These are phyloP conservation scores for Fusarium duplospermum DNA, from an alignment of 2,329 filamentous ascomycete genomes.

Conservation along the genomic window DNA sequence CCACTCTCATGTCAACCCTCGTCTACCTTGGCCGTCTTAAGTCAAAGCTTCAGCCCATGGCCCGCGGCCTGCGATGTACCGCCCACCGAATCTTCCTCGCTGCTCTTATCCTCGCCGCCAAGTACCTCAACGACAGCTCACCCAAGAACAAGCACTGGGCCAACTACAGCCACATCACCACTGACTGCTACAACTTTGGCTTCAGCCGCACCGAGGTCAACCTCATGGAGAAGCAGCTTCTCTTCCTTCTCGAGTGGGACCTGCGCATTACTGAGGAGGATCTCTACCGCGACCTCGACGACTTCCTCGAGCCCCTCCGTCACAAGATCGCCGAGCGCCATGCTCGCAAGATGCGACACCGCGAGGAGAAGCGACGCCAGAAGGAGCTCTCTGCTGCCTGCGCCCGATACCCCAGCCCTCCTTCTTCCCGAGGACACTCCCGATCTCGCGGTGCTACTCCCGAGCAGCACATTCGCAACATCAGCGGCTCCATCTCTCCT, in stretches of 20 bases:
- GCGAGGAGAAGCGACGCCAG: constrained; percentile 58
- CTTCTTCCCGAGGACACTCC: constrained; percentile 58
- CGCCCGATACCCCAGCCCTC: constrained; percentile 58
- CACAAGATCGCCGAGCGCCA: constrained; percentile 64
- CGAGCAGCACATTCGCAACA: constrained; percentile 55
- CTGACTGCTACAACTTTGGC: constrained; percentile 76
- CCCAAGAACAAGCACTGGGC: constrained; percentile 99
- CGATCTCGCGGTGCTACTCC: constrained; percentile 55
- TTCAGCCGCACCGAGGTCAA: constrained; percentile 97
- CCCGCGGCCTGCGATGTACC: constrained; percentile 95
- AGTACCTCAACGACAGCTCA: constrained; percentile 98
- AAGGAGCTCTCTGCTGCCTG: constrained; percentile 52
- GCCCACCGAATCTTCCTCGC: constrained; percentile 98
- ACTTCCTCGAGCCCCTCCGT: constrained; percentile 89
- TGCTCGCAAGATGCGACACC: constrained; percentile 62
- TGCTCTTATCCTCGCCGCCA: constrained; percentile 85
- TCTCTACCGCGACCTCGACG: constrained; percentile 86
- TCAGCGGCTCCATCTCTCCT: constrained; percentile 52
- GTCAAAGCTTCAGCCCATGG: constrained; percentile 88
- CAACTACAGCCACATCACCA: constrained; percentile 84
- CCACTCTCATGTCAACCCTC: constrained; percentile 95
- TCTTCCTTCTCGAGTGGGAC: constrained; percentile 95
- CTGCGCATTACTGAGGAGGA: constrained; percentile 86
- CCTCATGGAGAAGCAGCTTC: constrained; percentile 98
- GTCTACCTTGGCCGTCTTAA: constrained; percentile 91